These are phyloP conservation scores for Echinosophora koreensis DNA, from an alignment of 306 rosid species.

Conservation along the genomic window DNA sequence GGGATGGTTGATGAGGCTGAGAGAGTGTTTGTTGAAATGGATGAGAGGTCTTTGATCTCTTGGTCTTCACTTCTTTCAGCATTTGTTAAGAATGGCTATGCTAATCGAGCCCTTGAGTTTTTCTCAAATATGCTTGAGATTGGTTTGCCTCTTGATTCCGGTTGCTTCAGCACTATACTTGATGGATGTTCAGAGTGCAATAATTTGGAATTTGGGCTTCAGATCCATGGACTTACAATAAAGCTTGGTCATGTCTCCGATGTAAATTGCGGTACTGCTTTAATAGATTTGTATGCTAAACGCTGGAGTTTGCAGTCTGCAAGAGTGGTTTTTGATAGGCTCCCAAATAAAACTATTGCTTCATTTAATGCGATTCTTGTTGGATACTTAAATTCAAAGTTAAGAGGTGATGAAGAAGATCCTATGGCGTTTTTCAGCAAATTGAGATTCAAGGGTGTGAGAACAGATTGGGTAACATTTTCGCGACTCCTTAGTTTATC, in stretches of 20 bases:
- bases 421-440: constrained; percentile 51
- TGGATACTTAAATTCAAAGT: constrained; percentile 55
- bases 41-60: constrained; percentile 52
- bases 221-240: constrained; percentile 50
- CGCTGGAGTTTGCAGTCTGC: constrained; percentile 56
- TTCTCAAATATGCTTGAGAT: constrained; percentile 51
- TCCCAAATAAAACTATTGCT: constrained; percentile 52
- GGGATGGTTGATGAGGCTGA: constrained; percentile 60
- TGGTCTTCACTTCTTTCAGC: constrained; percentile 58
- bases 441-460: constrained; percentile 48
- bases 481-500: constrained; percentile 57
- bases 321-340: constrained; percentile 46
- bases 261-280: constrained; percentile 49
- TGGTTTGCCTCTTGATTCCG: constrained; percentile 53
- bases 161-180: constrained; percentile 47
- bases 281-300: constrained; percentile 58
- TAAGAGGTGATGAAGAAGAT: constrained; percentile 49
- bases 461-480: constrained; percentile 53
- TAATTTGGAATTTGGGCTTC: constrained; percentile 52
- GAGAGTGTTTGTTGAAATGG: constrained; percentile 46
- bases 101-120: constrained; percentile 41
- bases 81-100: constrained; percentile 46
- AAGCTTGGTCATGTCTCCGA: constrained; percentile 54
- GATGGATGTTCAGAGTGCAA: constrained; percentile 65
- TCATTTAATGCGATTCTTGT: constrained; percentile 59